Base-by-base conservation (phyloP, 352 stramenopile species). In the Phytophthora meadii region DNA sequence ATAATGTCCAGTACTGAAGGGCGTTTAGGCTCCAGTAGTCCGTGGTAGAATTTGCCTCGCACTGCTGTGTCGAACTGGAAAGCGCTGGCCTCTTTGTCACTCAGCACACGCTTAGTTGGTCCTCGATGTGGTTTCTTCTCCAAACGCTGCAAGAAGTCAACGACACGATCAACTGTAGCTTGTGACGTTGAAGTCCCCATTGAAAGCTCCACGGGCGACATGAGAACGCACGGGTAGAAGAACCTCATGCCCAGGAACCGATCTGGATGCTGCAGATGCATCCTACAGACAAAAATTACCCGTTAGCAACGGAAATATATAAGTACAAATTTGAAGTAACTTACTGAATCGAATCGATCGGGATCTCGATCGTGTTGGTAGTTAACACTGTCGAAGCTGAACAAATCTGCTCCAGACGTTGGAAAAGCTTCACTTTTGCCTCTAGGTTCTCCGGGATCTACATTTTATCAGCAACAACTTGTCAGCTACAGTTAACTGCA, bases 11-110 rank as follows among this genome's bases (percentile, higher is more conserved):
- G 54, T 24, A 82, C 70, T 0, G 71, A 70, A 6, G 60, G 49
- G 3, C 58, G 70, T 49, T 84, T 87, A 25, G 82, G 69, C 54
- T 83, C 73, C 1, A 90, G 57, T 4, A 90, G 64, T 0, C 82
- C 82, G 55, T 90, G 82, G 58, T 90, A 90, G 40, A 90, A 87
- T 22, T 68, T 56, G 30, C 79, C 79, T 7, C 69, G 70, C 15
- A 90, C 79, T 12, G 82, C 77, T 22, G 79, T 82, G 64, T 88
- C 74, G 53, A 90, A 87, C 65, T 90, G 82, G 47, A 90, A 84
- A 15, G 75, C 68, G 49, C 76, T 87, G 40, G 77, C 74, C 34
- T 90, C 82, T 9, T 77, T 72, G 56, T 72, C 82, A 25, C 62
- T 79, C 0, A 93, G 74, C 42, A 90, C 81, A 40, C 76, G 81